Evolutionary conservation across 768 basidiomycete genomes (phyloP), one percentile per base, ranked within the genome.

Genomic region (Leccinum subgranulosum): DNA sequence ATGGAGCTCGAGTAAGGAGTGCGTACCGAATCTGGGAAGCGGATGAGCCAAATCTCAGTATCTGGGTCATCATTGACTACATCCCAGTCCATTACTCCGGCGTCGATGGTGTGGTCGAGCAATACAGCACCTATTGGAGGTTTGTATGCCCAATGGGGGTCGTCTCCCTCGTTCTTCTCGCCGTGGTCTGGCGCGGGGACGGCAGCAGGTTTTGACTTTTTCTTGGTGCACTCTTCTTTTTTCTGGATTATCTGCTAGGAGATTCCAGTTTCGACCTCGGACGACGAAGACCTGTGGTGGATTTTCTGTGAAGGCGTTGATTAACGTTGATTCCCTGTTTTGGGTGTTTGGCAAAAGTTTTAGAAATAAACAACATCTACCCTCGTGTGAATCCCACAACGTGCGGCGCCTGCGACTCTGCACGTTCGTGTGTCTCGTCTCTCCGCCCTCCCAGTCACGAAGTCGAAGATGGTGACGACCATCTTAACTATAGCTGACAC

Each of bases 61-160:
- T 23, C 23, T 23, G 23, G 23, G 23, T 23, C 23, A 23, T 23
- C 23, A 23, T 23, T 23, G 23, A 23, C 23, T 23, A 3, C 23
- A 3, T 23, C 23, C 87, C 87, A 91, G 63, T 90, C 88, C 63
- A 88, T 88, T 3, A 77, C 76, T 1, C 76, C 75, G 2, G 8
- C 59, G 56, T 86, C 81, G 15, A 74, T 72, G 23, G 70, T 62
- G 56, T 79, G 72, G 49, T 83, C 76, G n/a, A 86, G 65, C 15
- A 79, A 67, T 8, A 74, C 70, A n/a, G 78, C 73, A 8, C 81
- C 85, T 2, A 71, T 57, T 7, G 88, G 87, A 0, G 87, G 85
- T 58, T 75, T 65, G 63, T 84, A 90, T 0, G 77, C 82, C 84
- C 85, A 86, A 54, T 80, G 72, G 1, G 76, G 76, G 64, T 85